Percentiles rank a stretch among this genome's conserved stretches.
Conservation (phyloP, 345 rosid species). For the Zanthoxylum bungeanum region DNA sequence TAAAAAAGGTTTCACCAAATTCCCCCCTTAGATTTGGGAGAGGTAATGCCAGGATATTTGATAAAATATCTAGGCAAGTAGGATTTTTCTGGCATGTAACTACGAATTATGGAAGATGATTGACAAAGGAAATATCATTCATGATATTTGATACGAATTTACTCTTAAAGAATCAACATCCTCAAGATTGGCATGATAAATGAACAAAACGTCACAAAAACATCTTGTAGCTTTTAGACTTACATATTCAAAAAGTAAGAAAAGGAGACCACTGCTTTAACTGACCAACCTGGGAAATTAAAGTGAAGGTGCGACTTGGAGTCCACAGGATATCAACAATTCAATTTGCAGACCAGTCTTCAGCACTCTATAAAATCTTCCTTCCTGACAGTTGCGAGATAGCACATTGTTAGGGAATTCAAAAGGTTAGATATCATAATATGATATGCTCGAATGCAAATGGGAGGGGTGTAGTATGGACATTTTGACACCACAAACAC, state of each 20-base stretch:
- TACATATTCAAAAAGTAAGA: background rate
- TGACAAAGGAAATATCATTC: background rate
- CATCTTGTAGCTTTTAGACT: constrained; percentile 5
- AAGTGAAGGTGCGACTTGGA: background rate
- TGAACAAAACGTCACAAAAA: background rate
- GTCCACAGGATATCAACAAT: background rate
- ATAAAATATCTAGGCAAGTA: background rate
- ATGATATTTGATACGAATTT: constrained; percentile 1
- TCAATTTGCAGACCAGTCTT: constrained; percentile 6
- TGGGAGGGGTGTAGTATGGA: too few species aligned
- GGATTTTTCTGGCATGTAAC: background rate
- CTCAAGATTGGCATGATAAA: background rate
- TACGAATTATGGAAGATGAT: background rate
- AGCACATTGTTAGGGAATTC: background rate
- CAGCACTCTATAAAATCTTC: background rate
- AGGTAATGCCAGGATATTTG: background rate
- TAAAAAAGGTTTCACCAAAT: too few species aligned
- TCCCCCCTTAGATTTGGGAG: background rate
- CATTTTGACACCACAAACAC: background rate
- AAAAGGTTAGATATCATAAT: background rate
- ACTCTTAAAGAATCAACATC: background rate
- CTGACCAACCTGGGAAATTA: background rate
- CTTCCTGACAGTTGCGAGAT: too few species aligned
- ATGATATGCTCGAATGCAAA: background rate
- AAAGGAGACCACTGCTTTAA: background rate